phyloP scores from a whole-genome alignment of 1,139 yeast genomes.

The Suhomyces maxii region DNA sequence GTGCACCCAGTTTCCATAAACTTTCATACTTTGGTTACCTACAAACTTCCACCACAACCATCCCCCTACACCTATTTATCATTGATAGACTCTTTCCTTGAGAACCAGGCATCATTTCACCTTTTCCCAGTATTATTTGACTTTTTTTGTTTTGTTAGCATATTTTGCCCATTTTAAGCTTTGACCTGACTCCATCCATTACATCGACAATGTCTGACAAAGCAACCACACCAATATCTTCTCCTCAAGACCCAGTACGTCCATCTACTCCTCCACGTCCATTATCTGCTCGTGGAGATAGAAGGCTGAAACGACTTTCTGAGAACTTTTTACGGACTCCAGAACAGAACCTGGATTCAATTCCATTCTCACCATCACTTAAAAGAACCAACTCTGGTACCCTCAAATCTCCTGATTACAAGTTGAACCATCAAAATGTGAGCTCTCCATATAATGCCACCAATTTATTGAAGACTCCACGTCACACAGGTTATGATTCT shows the following conservation, averaged over 20 bases:
- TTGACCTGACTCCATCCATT: neutral
- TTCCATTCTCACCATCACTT: constrained; percentile 44
- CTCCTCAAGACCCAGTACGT: constrained; percentile 24
- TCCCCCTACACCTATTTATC: too few relatives aligned
- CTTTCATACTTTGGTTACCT: too few relatives aligned
- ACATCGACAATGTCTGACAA: constrained; percentile 22
- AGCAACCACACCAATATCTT: constrained; percentile 39
- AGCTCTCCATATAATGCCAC: constrained; percentile 31
- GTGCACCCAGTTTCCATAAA: too few relatives aligned
- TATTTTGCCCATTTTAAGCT: neutral
- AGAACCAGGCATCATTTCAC: too few relatives aligned
- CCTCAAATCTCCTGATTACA: constrained; percentile 36
- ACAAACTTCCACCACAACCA: too few relatives aligned
- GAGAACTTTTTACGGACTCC: constrained; percentile 34
- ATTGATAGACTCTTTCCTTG: too few relatives aligned
- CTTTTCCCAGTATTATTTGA: too few relatives aligned
- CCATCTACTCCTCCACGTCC: constrained; percentile 35
- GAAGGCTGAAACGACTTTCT: constrained; percentile 23
- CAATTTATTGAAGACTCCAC: constrained; percentile 37
- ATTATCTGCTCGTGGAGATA: constrained; percentile 10
- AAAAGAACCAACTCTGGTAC: constrained; percentile 36
- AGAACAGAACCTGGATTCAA: constrained; percentile 21
- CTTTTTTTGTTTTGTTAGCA: too few relatives aligned
- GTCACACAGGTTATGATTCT: constrained; percentile 31
- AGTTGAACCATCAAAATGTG: constrained; percentile 24